These are phyloP conservation scores for Limtongozyma cylindracea DNA, from an alignment of 805 yeast genomes.

Conservation along the genomic window DNA sequence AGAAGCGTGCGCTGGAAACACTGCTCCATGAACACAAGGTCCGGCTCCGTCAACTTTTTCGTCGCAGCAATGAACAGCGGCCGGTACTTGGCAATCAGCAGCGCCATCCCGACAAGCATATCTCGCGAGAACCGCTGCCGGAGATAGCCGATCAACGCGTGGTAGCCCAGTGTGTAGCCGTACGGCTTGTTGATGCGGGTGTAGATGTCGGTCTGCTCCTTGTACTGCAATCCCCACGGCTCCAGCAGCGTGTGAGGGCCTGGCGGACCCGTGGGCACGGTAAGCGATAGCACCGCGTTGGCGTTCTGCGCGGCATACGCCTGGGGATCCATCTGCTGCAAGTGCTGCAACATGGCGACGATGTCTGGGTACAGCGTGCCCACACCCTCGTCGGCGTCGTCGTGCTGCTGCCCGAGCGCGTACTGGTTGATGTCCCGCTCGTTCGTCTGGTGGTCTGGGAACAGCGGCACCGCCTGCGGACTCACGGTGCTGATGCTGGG, in stretches of 20 bases:
- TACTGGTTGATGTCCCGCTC: constrained; percentile 4
- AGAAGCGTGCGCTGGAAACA: constrained; percentile 80
- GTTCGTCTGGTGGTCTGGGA: constrained; percentile 9
- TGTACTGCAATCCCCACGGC: constrained; percentile 6
- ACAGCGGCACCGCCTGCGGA: too few species aligned
- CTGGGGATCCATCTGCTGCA: constrained; percentile 14
- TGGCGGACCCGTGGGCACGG: constrained; percentile 18
- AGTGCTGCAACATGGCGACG: constrained; percentile 14
- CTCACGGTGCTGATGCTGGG: constrained; percentile 10
- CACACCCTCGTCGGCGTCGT: too few species aligned
- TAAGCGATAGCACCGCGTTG: constrained; percentile 17
- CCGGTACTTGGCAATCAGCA: constrained; percentile 71
- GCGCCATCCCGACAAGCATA: constrained; percentile 60
- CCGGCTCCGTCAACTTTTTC: constrained; percentile 70
- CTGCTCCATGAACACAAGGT: constrained; percentile 85
- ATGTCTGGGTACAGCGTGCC: constrained; percentile 33
- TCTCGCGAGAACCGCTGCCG: constrained; percentile 41
- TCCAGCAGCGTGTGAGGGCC: constrained; percentile 4
- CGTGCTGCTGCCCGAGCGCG: too few species aligned
- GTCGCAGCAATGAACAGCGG: constrained; percentile 89
- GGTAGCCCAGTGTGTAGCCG: constrained; percentile 80
- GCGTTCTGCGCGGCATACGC: constrained; percentile 13
- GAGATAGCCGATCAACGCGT: constrained; percentile 50
- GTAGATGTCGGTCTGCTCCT: constrained; percentile 62
- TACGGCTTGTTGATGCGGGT: constrained; percentile 53